phyloP scores from a whole-genome alignment of 768 basidiomycete genomes.

The Holtermanniella nyarrowii region DNA sequence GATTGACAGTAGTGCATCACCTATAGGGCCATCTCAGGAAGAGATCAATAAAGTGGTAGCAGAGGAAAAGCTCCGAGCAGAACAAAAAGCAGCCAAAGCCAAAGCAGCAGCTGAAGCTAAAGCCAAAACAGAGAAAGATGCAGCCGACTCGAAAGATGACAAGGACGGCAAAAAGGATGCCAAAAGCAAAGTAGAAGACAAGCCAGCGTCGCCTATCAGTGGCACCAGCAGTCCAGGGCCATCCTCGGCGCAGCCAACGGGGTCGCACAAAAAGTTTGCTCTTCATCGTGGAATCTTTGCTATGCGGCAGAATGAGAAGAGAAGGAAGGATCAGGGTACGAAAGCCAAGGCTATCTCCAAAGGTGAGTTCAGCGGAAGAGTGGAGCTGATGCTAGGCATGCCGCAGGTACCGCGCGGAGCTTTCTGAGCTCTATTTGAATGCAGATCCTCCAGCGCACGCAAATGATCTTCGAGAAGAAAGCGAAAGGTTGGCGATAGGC shows the following conservation, averaged over 20 bases:
- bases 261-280: slow-evolving; percentile 58
- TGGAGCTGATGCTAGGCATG: slow-evolving; percentile 1
- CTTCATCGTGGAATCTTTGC: slow-evolving; percentile 76
- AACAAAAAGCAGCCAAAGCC: slow-evolving; percentile 60
- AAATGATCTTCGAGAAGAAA: no score
- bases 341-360: slow-evolving; percentile 42
- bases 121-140: slow-evolving; percentile 36
- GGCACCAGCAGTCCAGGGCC: no score
- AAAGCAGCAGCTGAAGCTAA: slow-evolving; percentile 47
- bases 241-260: slow-evolving; percentile 12
- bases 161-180: slow-evolving; percentile 20
- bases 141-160: slow-evolving; percentile 8
- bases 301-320: slow-evolving; percentile 67
- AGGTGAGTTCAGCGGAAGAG: slow-evolving; percentile 11
- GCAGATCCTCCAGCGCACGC: no score
- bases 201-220: no score
- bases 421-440: no score
- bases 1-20: slow-evolving; percentile 17
- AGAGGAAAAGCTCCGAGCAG: slow-evolving; percentile 68
- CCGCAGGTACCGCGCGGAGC: slow-evolving; percentile 11
- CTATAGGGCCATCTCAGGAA: slow-evolving; percentile 38
- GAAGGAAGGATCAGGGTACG: slow-evolving; percentile 55
- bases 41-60: slow-evolving; percentile 44
- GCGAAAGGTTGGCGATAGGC: no score
- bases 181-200: slow-evolving; percentile 22